Evolutionary conservation across 495 filamentous ascomycete species (phyloP), one percentile per base, ranked within the genome.

Genomic region (Aspergillus biplanus): DNA sequence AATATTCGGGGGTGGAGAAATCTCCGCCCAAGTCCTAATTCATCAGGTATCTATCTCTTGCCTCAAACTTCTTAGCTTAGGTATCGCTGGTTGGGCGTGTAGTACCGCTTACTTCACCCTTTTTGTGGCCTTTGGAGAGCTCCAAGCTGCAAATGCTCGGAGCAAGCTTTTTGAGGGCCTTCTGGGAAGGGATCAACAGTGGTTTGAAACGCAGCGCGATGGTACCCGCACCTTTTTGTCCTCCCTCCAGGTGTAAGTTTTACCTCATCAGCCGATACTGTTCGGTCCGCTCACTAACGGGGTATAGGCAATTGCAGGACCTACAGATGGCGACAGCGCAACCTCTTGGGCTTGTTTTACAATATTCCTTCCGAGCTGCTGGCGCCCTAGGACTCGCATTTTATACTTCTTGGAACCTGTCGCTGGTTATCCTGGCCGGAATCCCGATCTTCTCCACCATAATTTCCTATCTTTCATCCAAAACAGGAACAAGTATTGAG

Each of bases 381-480:
- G 83, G 84, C 7, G 87, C 89, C 13, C 78, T 97, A 5, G 78
- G 72, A 5, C 74, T 97, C 7, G 91, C 92, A 0, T 81, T 97
- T 12, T 87, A 86, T 67, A 89, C 83, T 59, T 93, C 92, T 0
- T 97, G 89, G 92, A 87, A 89, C 55, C 82, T 99, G 7, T 93
- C 92, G 0, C 76, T 97, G 0, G 87, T 95, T n/a, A 90, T 91
- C 18, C 75, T 97, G 5, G 82, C 90, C 0, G 88, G 87, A 0
- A 79, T 91, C n/a, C 90, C 94, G 0, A 57, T 96, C 3, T 85
- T 89, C 9, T 81, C 84, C 1, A 49, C 84, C 5, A 66, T 90
- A 7, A 80, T 93, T 42, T 78, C 74, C 15, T 73, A 83, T 46
- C 74, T 91, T 15, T 89, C 87, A 1, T 71, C 78, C 1, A 80